phyloP scores from a whole-genome alignment of 2,329 filamentous ascomycete species.

The Hortaea sp. region DNA sequence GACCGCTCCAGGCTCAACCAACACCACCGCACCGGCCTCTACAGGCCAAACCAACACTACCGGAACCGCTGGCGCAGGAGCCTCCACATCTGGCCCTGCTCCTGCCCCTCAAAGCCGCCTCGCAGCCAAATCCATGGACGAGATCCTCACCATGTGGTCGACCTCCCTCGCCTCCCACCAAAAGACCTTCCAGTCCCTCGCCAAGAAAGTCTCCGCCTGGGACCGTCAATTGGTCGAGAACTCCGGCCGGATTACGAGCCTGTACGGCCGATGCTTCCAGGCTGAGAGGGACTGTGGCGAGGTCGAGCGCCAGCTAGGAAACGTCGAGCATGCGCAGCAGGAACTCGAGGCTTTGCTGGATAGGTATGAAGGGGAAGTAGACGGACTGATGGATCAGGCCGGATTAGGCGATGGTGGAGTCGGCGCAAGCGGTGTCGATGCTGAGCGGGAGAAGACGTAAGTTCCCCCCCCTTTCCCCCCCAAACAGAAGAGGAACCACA shows the following conservation, averaged over 20 bases:
- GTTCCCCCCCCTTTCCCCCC: conserved; percentile 18
- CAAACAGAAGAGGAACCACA: neutral
- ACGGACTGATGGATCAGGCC: conserved; percentile 75
- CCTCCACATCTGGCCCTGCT: conserved; percentile 43
- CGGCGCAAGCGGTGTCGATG: conserved; percentile 76
- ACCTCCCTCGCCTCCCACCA: conserved; percentile 92
- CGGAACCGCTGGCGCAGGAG: neutral
- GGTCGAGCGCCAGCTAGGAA: conserved; percentile 81
- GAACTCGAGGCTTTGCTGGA: conserved; percentile 84
- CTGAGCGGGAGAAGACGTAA: conserved; percentile 86
- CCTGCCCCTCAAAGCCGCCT: conserved; percentile 75
- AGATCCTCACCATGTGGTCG: conserved; percentile 95
- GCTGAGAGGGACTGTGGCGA: conserved; percentile 87
- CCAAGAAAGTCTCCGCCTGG: conserved; percentile 78
- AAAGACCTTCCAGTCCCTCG: conserved; percentile 89
- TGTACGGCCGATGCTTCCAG: conserved; percentile 86
- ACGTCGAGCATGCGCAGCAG: conserved; percentile 85
- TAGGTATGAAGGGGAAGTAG: conserved; percentile 82
- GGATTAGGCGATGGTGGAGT: conserved; percentile 36
- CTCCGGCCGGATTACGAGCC: conserved; percentile 84
- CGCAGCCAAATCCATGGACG: conserved; percentile 98
- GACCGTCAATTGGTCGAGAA: conserved; percentile 89
- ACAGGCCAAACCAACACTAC: neutral
- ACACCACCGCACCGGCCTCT: conserved; percentile 1
- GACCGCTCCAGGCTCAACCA: neutral